These are phyloP conservation scores for Salix exigua DNA, from an alignment of 345 rosid genomes.

Conservation along the genomic window DNA sequence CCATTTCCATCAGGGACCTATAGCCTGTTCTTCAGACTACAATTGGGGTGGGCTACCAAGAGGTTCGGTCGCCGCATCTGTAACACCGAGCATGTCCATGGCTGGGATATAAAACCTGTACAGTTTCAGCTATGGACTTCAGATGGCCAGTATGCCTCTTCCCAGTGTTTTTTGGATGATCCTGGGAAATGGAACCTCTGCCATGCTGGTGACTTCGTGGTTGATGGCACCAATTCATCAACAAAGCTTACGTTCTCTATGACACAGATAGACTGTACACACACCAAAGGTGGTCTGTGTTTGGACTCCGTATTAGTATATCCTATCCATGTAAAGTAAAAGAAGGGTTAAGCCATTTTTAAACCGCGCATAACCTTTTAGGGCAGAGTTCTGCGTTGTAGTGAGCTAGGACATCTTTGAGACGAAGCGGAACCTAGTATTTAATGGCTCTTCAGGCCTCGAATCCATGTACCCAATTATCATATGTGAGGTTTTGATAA, in stretches of 20 bases:
- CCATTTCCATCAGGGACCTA: slow-evolving; percentile 72
- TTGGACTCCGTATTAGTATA: slow-evolving; percentile 60
- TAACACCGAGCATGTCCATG: slow-evolving; percentile 71
- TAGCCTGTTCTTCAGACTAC: slow-evolving; percentile 73
- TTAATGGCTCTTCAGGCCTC: neutral
- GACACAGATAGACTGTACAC: slow-evolving; percentile 93
- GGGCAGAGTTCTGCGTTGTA: slow-evolving; percentile 7
- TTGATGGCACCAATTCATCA: slow-evolving; percentile 19
- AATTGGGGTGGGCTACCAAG: slow-evolving; percentile 58
- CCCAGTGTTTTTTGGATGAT: slow-evolving; percentile 48
- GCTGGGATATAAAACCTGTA: slow-evolving; percentile 86
- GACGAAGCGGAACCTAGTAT: slow-evolving; percentile 2
- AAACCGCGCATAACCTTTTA: slow-evolving; percentile 27
- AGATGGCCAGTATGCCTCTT: slow-evolving; percentile 56
- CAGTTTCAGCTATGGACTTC: slow-evolving; percentile 70
- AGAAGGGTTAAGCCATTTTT: slow-evolving; percentile 51
- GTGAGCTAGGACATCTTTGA: slow-evolving; percentile 17
- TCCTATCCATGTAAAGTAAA: slow-evolving; percentile 56
- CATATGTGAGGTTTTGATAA: neutral
- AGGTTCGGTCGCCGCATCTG: slow-evolving; percentile 72
- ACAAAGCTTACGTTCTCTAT: slow-evolving; percentile 59
- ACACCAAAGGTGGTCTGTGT: slow-evolving; percentile 90
- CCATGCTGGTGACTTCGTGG: slow-evolving; percentile 76
- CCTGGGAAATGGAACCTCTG: slow-evolving; percentile 66
- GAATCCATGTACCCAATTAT: neutral